phyloP scores from a whole-genome alignment of 2,329 filamentous ascomycete species.

The Alternaria metachromatica region DNA sequence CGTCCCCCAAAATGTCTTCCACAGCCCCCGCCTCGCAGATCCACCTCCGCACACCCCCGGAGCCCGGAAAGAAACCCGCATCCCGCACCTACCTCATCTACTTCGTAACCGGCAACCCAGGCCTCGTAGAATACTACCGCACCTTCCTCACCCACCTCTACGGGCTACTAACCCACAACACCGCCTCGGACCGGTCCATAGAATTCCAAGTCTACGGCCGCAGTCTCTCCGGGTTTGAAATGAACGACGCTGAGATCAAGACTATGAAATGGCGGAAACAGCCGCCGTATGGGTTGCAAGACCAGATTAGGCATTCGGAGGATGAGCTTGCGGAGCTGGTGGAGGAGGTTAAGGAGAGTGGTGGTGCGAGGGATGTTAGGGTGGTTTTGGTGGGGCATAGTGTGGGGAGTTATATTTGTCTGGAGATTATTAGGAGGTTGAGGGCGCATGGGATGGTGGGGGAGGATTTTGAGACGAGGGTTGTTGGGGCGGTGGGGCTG shows the following conservation, averaged over 20 bases:
- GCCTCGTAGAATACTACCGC: constrained; percentile 75
- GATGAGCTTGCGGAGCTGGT: constrained; percentile 52
- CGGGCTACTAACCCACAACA: constrained; percentile 55
- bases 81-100: constrained; percentile 63
- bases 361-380: constrained; percentile 34
- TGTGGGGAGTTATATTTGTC: constrained; percentile 54
- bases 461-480: constrained; percentile 29
- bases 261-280: constrained; percentile 28
- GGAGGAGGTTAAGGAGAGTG: constrained; percentile 24
- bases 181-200: constrained; percentile 19
- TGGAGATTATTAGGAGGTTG: constrained; percentile 50
- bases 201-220: constrained; percentile 50
- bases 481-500: constrained; percentile 48
- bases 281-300: constrained; percentile 53
- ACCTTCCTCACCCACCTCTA: constrained; percentile 69
- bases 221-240: constrained; percentile 54
- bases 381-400: constrained; percentile 55
- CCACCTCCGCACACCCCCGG: constrained; percentile 29
- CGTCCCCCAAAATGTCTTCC: constrained; percentile 11
- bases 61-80: constrained; percentile 27
- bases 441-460: constrained; percentile 32
- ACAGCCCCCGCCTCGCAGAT: constrained; percentile 28
- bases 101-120: constrained; percentile 79
- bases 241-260: constrained; percentile 28
- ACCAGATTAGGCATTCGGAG: constrained; percentile 60